phyloP scores from a whole-genome alignment of 768 basidiomycete species.

The Lactarius psammicola region DNA sequence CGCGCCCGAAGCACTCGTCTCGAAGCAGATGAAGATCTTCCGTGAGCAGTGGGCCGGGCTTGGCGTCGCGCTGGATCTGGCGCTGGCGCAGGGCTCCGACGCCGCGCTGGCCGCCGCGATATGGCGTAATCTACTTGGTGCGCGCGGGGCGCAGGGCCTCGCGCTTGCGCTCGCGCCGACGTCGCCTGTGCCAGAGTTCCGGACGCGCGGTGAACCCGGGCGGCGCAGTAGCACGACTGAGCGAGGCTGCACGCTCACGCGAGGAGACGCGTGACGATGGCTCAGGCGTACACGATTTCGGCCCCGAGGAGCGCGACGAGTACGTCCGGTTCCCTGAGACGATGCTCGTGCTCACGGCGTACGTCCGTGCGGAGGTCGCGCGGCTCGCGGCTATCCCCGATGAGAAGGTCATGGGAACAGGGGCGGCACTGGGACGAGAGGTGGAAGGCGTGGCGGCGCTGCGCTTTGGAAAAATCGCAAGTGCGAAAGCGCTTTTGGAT shows the following conservation, averaged over 20 bases:
- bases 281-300: constrained; percentile 72
- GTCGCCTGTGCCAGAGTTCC: constrained; percentile 40
- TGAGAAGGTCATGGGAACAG: constrained; percentile 16
- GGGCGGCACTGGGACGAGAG: constrained; percentile 22
- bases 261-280: constrained; percentile 64
- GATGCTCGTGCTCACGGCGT: constrained; percentile 62
- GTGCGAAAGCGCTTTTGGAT: constrained; percentile 6
- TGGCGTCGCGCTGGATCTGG: constrained; percentile 75
- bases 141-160: constrained; percentile 75
- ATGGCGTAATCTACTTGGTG: constrained; percentile 91
- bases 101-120: constrained; percentile 81
- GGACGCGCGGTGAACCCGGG: constrained; percentile 70
- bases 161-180: constrained; percentile 33
- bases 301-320: constrained; percentile 54
- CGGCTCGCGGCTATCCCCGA: constrained; percentile 23
- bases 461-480: constrained; percentile 20
- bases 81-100: constrained; percentile 64
- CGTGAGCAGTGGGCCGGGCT: constrained; percentile 90
- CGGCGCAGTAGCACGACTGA: constrained; percentile 60
- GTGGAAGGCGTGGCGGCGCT: constrained; percentile 19
- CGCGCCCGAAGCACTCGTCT: constrained; percentile 77
- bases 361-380: constrained; percentile 23
- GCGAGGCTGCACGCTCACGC: constrained; percentile 45
- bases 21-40: constrained; percentile 87
- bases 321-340: constrained; percentile 74